These are phyloP conservation scores for Craterostigma plantagineum DNA, from an alignment of 257 asterid species.

Conservation along the genomic window DNA sequence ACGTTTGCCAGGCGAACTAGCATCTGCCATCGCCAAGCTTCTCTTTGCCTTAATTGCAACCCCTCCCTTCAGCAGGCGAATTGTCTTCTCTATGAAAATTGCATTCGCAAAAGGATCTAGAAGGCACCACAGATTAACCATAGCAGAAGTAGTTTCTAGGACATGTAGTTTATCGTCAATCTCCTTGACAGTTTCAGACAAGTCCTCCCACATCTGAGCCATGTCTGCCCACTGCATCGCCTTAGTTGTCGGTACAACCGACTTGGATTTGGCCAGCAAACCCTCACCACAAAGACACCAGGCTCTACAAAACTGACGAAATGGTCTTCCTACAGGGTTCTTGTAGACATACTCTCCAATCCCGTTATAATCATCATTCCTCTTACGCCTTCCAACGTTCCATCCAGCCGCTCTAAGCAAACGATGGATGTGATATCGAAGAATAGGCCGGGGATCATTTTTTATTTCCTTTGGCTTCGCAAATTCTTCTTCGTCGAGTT, in stretches of 20 bases:
- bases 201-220: slow-evolving; percentile 57
- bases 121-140: slow-evolving; percentile 81
- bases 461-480: slow-evolving; percentile 47
- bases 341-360: slow-evolving; percentile 82
- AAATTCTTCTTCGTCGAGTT: slow-evolving; percentile 55
- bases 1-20: slow-evolving; percentile 28
- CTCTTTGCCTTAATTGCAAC: slow-evolving; percentile 46
- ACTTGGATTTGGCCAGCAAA: slow-evolving; percentile 31
- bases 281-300: slow-evolving; percentile 77
- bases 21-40: slow-evolving; percentile 30
- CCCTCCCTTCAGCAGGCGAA: slow-evolving; percentile 73
- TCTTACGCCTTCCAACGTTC: slow-evolving; percentile 90
- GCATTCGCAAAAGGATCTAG: slow-evolving; percentile 85
- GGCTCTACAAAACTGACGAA: slow-evolving; percentile 88
- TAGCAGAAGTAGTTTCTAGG: slow-evolving; percentile 33
- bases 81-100: slow-evolving; percentile 69
- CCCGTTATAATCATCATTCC: slow-evolving; percentile 59
- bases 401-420: slow-evolving; percentile 80
- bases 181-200: slow-evolving; percentile 34
- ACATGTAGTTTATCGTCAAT: slow-evolving; percentile 38
- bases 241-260: slow-evolving; percentile 23
- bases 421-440: slow-evolving; percentile 78
- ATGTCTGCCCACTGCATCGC: slow-evolving; percentile 52
- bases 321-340: slow-evolving; percentile 86
- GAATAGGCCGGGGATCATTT: slow-evolving; percentile 93